These are phyloP conservation scores for Phytophthora pseudosyringae DNA, from an alignment of 352 stramenopile species.

Conservation along the genomic window DNA sequence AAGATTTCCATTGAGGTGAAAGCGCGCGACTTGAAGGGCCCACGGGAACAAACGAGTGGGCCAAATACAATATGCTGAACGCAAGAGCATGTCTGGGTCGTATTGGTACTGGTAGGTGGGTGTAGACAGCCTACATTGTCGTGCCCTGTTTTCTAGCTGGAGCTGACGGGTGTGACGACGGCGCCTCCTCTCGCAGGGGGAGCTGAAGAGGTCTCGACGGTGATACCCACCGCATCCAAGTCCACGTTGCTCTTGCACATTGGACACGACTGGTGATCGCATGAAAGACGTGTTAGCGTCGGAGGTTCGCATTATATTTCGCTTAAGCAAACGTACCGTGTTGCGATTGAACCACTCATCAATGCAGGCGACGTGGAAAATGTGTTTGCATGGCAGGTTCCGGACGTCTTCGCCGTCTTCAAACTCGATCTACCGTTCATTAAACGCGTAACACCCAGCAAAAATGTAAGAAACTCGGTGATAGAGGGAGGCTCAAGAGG, in stretches of 20 bases:
- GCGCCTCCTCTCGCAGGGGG: constrained; percentile 31
- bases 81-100: not conserved
- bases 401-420: constrained; percentile 78
- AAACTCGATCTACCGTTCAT: constrained; percentile 62
- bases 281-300: not conserved
- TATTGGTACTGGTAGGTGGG: not conserved
- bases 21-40: constrained; percentile 9
- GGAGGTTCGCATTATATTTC: not conserved
- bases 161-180: constrained; percentile 48
- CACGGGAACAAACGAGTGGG: not conserved
- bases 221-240: constrained; percentile 53
- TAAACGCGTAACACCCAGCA: not conserved
- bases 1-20: constrained; percentile 10
- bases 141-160: constrained; percentile 12
- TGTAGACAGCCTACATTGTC: constrained; percentile 1
- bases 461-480: constrained; percentile 6
- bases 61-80: constrained; percentile 29
- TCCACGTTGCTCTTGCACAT: constrained; percentile 88
- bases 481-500: too few relatives aligned
- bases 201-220: constrained; percentile 27
- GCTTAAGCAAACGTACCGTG: constrained; percentile 68
- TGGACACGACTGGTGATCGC: constrained; percentile 60
- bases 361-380: constrained; percentile 91
- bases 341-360: constrained; percentile 89
- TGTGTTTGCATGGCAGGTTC: constrained; percentile 85